A percentile compares a stretch with the other conserved stretches of the same genome.
These are phyloP conservation scores for Cladophialophora exuberans DNA, from an alignment of 2,329 filamentous ascomycete species.

Conservation along the genomic window DNA sequence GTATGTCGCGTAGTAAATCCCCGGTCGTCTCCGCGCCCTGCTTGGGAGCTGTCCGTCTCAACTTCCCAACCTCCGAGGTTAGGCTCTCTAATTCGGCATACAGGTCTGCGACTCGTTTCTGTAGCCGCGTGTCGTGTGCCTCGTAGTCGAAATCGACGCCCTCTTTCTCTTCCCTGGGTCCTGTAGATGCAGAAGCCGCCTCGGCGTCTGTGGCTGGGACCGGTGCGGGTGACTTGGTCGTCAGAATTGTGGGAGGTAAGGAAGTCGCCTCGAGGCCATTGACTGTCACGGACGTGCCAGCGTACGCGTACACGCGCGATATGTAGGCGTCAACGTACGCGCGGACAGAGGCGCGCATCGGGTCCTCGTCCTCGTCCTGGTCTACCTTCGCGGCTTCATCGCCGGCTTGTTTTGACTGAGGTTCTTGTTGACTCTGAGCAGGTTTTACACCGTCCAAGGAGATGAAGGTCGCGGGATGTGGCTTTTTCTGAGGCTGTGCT, in stretches of 20 bases:
- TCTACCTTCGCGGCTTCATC: not conserved
- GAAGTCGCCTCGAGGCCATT: constrained; percentile 48
- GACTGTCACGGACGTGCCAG: constrained; percentile 50
- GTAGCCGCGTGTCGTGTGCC: constrained; percentile 48
- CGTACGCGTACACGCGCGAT: constrained; percentile 46
- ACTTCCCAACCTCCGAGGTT: constrained; percentile 50
- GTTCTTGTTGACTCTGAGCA: not conserved
- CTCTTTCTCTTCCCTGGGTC: constrained; percentile 38
- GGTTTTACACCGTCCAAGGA: constrained; percentile 43
- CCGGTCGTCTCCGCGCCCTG: constrained; percentile 46
- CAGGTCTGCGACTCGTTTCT: constrained; percentile 46
- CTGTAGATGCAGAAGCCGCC: not conserved
- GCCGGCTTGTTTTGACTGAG: not conserved
- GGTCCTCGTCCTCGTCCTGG: constrained; percentile 29
- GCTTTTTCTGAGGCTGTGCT: constrained; percentile 36
- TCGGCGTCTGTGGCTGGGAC: not conserved
- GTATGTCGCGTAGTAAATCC: constrained; percentile 38
- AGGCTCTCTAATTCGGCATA: constrained; percentile 53
- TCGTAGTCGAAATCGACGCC: constrained; percentile 50
- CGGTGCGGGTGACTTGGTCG: not conserved
- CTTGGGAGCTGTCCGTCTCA: constrained; percentile 49
- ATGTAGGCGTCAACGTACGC: constrained; percentile 44
- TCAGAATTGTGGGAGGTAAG: constrained; percentile 15
- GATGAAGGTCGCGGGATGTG: constrained; percentile 39
- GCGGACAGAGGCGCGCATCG: constrained; percentile 29